A percentile compares a stretch with the other conserved stretches of the same genome.
These are phyloP conservation scores for Fallopia convolvulus DNA, from an alignment of 148 eudicot species.

Conservation along the genomic window DNA sequence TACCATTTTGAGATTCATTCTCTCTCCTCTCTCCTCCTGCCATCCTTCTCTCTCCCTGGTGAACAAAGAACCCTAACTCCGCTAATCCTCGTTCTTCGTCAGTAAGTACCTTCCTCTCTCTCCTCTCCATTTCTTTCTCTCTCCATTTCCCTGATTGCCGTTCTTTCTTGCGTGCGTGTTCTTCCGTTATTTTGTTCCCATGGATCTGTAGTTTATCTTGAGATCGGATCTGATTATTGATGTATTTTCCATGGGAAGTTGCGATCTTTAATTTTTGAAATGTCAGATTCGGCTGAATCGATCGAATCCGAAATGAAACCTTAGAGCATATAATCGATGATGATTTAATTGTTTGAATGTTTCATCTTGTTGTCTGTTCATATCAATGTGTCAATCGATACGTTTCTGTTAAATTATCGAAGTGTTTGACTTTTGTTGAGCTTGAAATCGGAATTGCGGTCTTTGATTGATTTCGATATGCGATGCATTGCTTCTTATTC, in stretches of 20 bases:
- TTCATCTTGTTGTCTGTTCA: background rate
- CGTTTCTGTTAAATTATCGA: background rate
- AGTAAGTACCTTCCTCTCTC: slow-evolving; percentile 14
- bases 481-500: background rate
- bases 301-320: background rate
- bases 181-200: background rate
- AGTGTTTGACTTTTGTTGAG: background rate
- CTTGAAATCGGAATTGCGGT: background rate
- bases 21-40: slow-evolving; percentile 13
- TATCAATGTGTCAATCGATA: background rate
- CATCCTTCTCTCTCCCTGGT: slow-evolving; percentile 7
- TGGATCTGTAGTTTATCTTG: slow-evolving; percentile 10
- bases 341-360: background rate
- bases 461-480: background rate
- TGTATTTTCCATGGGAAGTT: background rate
- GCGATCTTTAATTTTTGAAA: background rate
- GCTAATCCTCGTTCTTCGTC: slow-evolving; percentile 17
- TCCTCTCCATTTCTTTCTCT: slow-evolving; percentile 6
- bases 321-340: background rate
- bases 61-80: slow-evolving; percentile 12
- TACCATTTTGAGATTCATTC: background rate
- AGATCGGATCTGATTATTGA: background rate
- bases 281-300: background rate
- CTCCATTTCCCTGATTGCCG: background rate
- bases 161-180: background rate